phyloP scores from a whole-genome alignment of 2,329 filamentous ascomycete genomes.

The Orbilia javanica region DNA sequence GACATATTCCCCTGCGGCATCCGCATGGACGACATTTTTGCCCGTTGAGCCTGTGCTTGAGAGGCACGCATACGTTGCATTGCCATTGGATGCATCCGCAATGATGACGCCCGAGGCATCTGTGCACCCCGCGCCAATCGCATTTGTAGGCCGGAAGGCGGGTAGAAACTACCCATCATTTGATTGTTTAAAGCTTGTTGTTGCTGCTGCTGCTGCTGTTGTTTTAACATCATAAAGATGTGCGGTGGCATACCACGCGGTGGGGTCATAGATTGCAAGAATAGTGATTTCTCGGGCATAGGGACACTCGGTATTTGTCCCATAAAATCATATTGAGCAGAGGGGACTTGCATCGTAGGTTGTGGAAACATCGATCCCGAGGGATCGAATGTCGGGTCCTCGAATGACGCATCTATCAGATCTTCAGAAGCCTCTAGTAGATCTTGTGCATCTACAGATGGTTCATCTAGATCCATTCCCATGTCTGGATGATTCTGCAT shows the following conservation, averaged over 20 bases:
- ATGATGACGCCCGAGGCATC: too few relatives aligned
- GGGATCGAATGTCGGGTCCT: neutral
- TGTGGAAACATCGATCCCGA: neutral
- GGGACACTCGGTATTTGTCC: neutral
- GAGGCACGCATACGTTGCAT: neutral
- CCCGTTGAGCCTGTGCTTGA: neutral
- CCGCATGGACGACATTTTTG: neutral
- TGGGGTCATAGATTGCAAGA: neutral
- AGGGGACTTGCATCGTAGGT: neutral
- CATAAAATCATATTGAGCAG: neutral
- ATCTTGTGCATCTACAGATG: neutral
- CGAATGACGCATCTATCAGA: neutral
- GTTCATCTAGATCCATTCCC: neutral
- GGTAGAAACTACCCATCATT: neutral
- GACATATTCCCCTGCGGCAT: neutral
- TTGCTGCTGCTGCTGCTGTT: too few relatives aligned
- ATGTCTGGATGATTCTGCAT: neutral
- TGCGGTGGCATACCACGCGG: neutral
- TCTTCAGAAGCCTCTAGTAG: neutral
- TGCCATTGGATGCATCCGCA: too few relatives aligned
- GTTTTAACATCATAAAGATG: neutral
- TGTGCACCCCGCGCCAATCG: too few relatives aligned
- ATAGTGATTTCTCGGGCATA: neutral
- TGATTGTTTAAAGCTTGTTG: neutral
- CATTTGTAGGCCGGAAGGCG: neutral